These are phyloP conservation scores for Colletotrichum shisoi DNA, from an alignment of 2,329 filamentous ascomycete genomes.

Conservation along the genomic window DNA sequence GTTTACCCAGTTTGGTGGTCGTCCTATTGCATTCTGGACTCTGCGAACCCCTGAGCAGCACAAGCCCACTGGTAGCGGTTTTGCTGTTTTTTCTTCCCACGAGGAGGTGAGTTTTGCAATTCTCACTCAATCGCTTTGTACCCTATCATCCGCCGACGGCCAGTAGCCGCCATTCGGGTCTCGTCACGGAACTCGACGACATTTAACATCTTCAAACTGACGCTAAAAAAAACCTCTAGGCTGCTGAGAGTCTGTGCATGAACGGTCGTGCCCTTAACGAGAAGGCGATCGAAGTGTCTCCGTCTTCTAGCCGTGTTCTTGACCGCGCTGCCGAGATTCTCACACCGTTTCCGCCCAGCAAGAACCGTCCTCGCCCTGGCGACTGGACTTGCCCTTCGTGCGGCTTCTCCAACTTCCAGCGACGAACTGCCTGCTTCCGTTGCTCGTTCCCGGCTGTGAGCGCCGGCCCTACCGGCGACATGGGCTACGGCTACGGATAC, in stretches of 20 bases:
- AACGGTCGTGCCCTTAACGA: slow-evolving; percentile 97
- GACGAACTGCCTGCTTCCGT: slow-evolving; percentile 96
- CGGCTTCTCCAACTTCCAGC: slow-evolving; percentile 99
- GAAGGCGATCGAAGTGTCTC: slow-evolving; percentile 98
- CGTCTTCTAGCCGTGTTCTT: slow-evolving; percentile 94
- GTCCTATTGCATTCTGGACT: slow-evolving; percentile 99
- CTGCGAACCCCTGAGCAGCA: slow-evolving; percentile 97
- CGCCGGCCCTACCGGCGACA: slow-evolving; percentile 73
- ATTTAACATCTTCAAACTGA: not conserved
- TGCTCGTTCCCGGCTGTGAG: slow-evolving; percentile 98
- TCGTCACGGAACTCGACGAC: not conserved
- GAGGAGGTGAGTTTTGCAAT: slow-evolving; percentile 80
- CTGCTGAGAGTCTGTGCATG: slow-evolving; percentile 98
- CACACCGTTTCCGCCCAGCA: slow-evolving; percentile 96
- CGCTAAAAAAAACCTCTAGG: slow-evolving; percentile 60
- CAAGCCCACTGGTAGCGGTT: slow-evolving; percentile 98
- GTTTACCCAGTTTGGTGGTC: slow-evolving; percentile 98
- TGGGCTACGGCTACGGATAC: slow-evolving; percentile 66
- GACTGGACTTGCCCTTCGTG: slow-evolving; percentile 99
- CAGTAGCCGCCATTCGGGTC: not conserved
- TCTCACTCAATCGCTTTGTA: not conserved
- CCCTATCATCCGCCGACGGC: not conserved
- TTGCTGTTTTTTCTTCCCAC: slow-evolving; percentile 97
- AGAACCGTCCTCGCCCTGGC: slow-evolving; percentile 94
- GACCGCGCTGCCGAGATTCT: slow-evolving; percentile 95